Base-by-base conservation (phyloP, 2,329 filamentous ascomycete genomes). In the Fusarium multiceps region DNA sequence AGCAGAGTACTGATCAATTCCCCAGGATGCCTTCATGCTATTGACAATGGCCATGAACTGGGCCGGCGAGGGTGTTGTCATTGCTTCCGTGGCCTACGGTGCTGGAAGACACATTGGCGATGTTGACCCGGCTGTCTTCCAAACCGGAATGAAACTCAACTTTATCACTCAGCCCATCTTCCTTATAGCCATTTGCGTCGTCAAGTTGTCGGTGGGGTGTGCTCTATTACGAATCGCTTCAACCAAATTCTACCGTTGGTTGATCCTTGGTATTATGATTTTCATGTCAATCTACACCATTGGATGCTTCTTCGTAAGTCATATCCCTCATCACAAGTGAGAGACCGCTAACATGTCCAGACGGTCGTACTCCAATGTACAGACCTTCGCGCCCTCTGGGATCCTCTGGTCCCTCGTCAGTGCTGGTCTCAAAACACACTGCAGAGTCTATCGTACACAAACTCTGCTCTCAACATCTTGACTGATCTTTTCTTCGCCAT, bases 311-410 rank as follows among this genome's bases (percentile, higher is more conserved):
- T 78, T 85, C 27, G 78, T 80, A 63, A 55, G 78, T 25, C 6
- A 3, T 18, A 2, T 1, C 1, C 7, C 13, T 6, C 1, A 7
- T 16, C 9, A 25, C 11, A 18, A 6, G 5, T 2, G 8, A 4
- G 9, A 6, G 0, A 13, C 55, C n/a, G 47, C 30, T 28, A 9
- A n/a, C 21, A 21, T 7, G 2, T 2, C 14, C 1, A 18, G 75
- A 86, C 84, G 0, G 65, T 86, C 3, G 59, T 86, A 3, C 73
- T 86, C 3, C 84, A 87, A 61, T 87, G 85, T 50, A 80, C 78
- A 8, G 79, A 86, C 43, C 74, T 86, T 2, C 77, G 80, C 8
- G 64, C 82, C 1, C 78, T 81, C 28, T 87, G 84, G 84, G 82
- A 87, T 64, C 46, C 41, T 0, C 73, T 70, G 0, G 76, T 82